These are phyloP conservation scores for Nakazawaea wyomingensis DNA, from an alignment of 805 yeast species.

Conservation along the genomic window DNA sequence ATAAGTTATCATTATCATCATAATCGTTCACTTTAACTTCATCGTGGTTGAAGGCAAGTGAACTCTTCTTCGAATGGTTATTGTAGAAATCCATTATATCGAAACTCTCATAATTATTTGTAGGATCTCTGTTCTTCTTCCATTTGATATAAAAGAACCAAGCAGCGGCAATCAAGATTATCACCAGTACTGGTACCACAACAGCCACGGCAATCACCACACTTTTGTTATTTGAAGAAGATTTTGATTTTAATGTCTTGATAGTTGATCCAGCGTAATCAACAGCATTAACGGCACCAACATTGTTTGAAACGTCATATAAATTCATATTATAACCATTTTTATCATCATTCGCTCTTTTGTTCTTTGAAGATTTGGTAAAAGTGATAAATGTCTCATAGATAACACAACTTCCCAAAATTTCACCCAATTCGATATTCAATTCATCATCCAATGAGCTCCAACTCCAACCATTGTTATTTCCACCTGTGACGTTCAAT, in stretches of 20 bases:
- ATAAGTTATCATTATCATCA: slow-evolving; percentile 37
- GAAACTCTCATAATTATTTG: slow-evolving; percentile 15
- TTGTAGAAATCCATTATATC: slow-evolving; percentile 27
- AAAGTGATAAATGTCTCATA: slow-evolving; percentile 46
- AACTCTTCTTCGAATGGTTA: slow-evolving; percentile 13
- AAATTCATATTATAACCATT: slow-evolving; percentile 32
- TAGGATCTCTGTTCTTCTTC: slow-evolving; percentile 24
- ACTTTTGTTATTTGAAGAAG: slow-evolving; percentile 15
- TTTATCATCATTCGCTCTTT: not conserved
- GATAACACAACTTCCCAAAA: slow-evolving; percentile 46
- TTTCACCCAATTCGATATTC: slow-evolving; percentile 22
- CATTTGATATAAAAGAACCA: slow-evolving; percentile 16
- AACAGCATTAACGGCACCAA: slow-evolving; percentile 27
- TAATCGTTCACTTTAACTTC: slow-evolving; percentile 25
- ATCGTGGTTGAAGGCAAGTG: slow-evolving; percentile 14
- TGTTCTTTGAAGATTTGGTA: not conserved
- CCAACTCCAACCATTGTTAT: slow-evolving; percentile 36
- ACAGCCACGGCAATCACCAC: slow-evolving; percentile 38
- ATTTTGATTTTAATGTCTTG: slow-evolving; percentile 5
- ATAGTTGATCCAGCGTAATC: slow-evolving; percentile 21
- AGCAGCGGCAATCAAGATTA: slow-evolving; percentile 17
- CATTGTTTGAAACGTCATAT: slow-evolving; percentile 31
- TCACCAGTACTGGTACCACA: slow-evolving; percentile 27
- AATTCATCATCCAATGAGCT: slow-evolving; percentile 24
- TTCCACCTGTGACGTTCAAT: slow-evolving; percentile 30